Percentiles rank a stretch among this genome's conserved stretches.
These are phyloP conservation scores for Fistulifera solaris DNA, from an alignment of 108 stramenopile species.

Conservation along the genomic window DNA sequence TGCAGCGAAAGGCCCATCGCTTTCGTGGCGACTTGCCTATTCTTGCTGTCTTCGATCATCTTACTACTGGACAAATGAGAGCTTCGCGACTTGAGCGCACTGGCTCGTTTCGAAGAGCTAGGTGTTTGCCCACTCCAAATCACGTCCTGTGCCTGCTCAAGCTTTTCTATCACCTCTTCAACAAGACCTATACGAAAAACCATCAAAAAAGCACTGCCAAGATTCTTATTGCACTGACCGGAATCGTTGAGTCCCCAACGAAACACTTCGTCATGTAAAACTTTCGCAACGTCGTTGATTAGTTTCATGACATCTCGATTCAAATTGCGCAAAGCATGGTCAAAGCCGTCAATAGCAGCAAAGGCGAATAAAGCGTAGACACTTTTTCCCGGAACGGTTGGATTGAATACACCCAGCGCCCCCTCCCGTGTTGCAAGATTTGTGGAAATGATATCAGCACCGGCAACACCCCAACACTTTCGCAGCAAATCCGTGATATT, in stretches of 20 bases:
- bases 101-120: conserved; percentile 1
- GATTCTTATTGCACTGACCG: conserved; percentile 93
- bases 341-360: conserved; percentile 86
- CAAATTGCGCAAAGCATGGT: conserved; percentile 50
- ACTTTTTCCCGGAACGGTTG: conserved; percentile 89
- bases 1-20: conserved; percentile 18
- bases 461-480: conserved; percentile 94
- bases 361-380: conserved; percentile 92
- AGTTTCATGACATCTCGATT: conserved; percentile 91
- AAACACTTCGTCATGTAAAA: conserved; percentile 82
- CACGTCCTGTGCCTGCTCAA: conserved; percentile 63
- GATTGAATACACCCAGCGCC: conserved; percentile 71
- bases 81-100: too few species aligned
- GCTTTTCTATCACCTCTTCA: conserved; percentile 61
- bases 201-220: conserved; percentile 89
- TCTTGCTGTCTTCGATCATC: neutral
- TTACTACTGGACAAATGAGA: neutral
- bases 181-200: conserved; percentile 89
- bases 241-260: conserved; percentile 79
- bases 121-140: conserved; percentile 31
- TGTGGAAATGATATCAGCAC: conserved; percentile 91
- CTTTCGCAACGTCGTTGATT: conserved; percentile 87
- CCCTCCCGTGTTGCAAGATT: conserved; percentile 75
- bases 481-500: conserved; percentile 90
- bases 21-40: neutral